Conservation (phyloP, 1,284 basidiomycete genomes). For the Rhodotorula sp. region DNA sequence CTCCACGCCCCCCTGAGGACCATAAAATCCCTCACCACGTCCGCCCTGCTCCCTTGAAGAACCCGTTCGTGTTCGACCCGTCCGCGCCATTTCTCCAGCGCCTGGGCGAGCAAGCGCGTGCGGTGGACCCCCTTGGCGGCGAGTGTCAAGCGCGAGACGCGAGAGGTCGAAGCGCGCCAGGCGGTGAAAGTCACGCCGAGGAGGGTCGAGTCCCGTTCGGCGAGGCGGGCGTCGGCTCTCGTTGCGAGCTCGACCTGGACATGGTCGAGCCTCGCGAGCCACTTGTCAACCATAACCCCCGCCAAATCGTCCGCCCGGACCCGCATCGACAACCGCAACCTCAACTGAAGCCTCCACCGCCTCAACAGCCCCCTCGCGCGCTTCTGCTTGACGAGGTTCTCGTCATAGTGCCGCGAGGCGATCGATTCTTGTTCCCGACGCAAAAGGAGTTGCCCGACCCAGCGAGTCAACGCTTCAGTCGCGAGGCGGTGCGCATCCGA, state of each 20-base stretch:
- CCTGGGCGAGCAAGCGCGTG: background rate
- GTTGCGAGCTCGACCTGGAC: conserved; percentile 7
- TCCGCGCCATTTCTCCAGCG: conserved; percentile 17
- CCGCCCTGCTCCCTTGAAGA: conserved; percentile 10
- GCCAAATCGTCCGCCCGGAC: background rate
- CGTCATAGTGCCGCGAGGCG: background rate
- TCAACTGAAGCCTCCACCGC: conserved; percentile 9
- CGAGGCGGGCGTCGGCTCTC: background rate
- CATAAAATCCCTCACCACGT: conserved; percentile 25
- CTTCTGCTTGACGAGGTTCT: background rate
- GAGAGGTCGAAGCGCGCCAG: conserved; percentile 3
- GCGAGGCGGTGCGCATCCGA: background rate
- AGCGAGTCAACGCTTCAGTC: background rate
- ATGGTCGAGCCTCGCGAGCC: conserved; percentile 14
- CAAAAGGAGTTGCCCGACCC: background rate
- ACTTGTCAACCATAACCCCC: background rate
- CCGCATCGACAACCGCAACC: conserved; percentile 1
- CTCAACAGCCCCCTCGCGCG: background rate
- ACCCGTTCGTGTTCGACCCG: background rate
- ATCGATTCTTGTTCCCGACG: background rate
- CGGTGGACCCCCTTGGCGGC: background rate
- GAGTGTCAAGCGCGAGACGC: background rate
- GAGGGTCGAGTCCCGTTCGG: background rate
- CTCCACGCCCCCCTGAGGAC: conserved; percentile 15
- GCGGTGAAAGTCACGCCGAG: background rate